These are phyloP conservation scores for Fusarium heterosporum DNA, from an alignment of 2,329 filamentous ascomycete species.

Conservation along the genomic window DNA sequence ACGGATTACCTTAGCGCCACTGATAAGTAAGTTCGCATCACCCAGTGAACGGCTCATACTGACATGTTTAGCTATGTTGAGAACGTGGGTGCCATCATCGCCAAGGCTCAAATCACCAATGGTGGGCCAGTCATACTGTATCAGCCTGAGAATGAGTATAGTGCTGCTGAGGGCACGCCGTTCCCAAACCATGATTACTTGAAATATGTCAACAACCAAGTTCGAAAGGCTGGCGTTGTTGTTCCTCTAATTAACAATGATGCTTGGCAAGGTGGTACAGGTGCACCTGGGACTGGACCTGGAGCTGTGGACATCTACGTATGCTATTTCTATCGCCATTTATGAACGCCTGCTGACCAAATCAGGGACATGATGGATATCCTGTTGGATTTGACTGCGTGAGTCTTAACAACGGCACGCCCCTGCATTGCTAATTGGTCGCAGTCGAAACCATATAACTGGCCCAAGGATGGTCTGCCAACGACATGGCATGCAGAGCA, in stretches of 20 bases:
- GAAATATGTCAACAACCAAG: slow-evolving; percentile 76
- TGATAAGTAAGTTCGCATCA: slow-evolving; percentile 62
- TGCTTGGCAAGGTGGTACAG: slow-evolving; percentile 68
- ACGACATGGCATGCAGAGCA: slow-evolving; percentile 67
- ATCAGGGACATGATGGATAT: slow-evolving; percentile 71
- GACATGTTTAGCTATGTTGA: slow-evolving; percentile 57
- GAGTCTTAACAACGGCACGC: rapidly evolving
- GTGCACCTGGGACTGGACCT: slow-evolving; percentile 70
- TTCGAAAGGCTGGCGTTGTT: slow-evolving; percentile 74
- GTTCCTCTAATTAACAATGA: slow-evolving; percentile 84
- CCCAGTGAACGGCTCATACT: rapidly evolving
- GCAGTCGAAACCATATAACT: slow-evolving; percentile 60
- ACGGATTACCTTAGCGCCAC: slow-evolving; percentile 74
- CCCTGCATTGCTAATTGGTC: not conserved
- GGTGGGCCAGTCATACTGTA: slow-evolving; percentile 82
- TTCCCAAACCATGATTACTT: slow-evolving; percentile 78
- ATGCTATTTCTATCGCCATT: rapidly evolving
- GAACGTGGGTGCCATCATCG: slow-evolving; percentile 73
- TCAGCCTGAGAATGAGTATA: slow-evolving; percentile 88
- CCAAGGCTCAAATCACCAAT: slow-evolving; percentile 82
- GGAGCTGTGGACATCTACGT: slow-evolving; percentile 70
- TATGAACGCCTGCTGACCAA: rapidly evolving
- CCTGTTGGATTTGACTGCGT: slow-evolving; percentile 70
- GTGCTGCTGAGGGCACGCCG: slow-evolving; percentile 58
- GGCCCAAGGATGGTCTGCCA: slow-evolving; percentile 46